These are phyloP conservation scores for Skeletonema grethae DNA, from an alignment of 108 stramenopile genomes.

Conservation along the genomic window DNA sequence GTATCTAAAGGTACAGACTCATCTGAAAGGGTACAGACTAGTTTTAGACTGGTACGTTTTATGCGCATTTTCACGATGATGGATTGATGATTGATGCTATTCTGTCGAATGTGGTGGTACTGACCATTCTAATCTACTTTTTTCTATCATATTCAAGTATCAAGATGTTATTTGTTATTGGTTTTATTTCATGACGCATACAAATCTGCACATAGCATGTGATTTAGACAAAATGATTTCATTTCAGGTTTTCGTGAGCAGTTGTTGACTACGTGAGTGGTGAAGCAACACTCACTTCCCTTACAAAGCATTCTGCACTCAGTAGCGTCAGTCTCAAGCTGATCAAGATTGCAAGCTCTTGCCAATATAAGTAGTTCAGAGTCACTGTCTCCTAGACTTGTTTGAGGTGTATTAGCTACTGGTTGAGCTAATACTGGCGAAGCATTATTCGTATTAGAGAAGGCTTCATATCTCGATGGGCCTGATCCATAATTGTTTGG, in stretches of 20 bases:
- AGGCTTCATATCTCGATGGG: neutral
- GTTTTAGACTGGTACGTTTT: no score
- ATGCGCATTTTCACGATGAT: no score
- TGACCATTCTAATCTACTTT: no score
- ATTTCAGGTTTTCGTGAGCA: constrained; percentile 9
- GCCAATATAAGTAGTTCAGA: constrained; percentile 22
- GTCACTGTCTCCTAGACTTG: neutral
- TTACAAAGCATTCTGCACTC: constrained; percentile 25
- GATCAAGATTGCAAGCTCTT: constrained; percentile 29
- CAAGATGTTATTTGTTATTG: no score
- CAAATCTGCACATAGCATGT: constrained; percentile 19
- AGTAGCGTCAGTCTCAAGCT: constrained; percentile 18
- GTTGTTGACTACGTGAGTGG: neutral
- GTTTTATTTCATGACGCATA: neutral
- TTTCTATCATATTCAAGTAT: no score
- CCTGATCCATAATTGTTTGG: neutral
- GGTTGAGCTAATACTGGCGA: neutral
- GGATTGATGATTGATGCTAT: no score
- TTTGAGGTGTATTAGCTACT: neutral
- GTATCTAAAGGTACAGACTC: no score
- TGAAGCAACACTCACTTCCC: constrained; percentile 40
- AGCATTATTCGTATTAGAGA: neutral
- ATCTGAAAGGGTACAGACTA: no score
- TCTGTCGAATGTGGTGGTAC: no score
- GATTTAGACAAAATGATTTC: constrained; percentile 21